phyloP scores from a whole-genome alignment of 176 grass and related monocot species.

The Phragmites australis region DNA sequence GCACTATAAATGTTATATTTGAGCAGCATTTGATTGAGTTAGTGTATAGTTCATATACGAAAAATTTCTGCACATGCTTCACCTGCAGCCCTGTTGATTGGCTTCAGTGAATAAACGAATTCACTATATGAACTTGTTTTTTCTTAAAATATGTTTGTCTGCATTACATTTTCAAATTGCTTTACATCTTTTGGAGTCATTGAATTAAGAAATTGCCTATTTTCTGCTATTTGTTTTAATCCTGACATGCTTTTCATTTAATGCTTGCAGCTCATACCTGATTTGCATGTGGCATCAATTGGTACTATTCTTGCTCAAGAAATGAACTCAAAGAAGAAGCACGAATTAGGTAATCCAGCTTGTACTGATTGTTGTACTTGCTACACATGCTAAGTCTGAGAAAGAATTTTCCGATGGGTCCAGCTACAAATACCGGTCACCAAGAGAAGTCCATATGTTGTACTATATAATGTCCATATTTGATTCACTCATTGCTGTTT shows the following conservation, averaged over 20 bases:
- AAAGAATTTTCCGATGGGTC: background rate
- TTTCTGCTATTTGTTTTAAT: background rate
- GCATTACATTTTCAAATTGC: background rate
- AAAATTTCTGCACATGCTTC: background rate
- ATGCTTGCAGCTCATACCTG: conserved; percentile 57
- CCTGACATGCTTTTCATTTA: conserved; percentile 1
- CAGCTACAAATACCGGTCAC: background rate
- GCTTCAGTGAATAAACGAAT: background rate
- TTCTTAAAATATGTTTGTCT: background rate
- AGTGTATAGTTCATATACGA: background rate
- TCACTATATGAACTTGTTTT: background rate
- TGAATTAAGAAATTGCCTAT: background rate
- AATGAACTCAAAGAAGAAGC: conserved; percentile 95
- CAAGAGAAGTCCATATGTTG: background rate
- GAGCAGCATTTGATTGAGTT: background rate
- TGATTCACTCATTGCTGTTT: background rate
- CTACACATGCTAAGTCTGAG: conserved; percentile 3
- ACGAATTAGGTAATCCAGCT: conserved; percentile 75
- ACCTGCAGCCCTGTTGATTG: background rate
- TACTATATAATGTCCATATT: conserved; percentile 11
- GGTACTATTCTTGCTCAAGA: conserved; percentile 86
- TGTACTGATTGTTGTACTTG: conserved; percentile 22
- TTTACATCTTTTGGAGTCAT: background rate
- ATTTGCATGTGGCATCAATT: conserved; percentile 59
- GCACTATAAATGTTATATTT: background rate